Base-by-base conservation (phyloP, 1,284 basidiomycete genomes). In the Trametes sp. region DNA sequence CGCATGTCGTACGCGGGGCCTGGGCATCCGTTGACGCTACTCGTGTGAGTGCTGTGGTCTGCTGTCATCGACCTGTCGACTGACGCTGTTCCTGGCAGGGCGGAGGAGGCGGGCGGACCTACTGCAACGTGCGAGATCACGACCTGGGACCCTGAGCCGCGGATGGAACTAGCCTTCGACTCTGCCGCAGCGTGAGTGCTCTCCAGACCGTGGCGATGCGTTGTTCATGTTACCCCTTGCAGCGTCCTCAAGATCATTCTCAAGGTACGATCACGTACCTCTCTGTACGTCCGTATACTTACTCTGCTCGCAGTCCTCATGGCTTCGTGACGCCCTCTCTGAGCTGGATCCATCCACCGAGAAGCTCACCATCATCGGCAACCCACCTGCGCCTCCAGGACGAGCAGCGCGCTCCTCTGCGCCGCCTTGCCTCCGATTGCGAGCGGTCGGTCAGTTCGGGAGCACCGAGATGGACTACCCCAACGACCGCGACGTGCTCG, bases 381-480 rank as follows among this genome's bases (percentile, higher is more conserved):
- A 88, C 64, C 91, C 93, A 5, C 80, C 83, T 10, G 75, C 80
- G 68, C 59, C 70, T 59, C 44, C 62, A 46, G 64, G 69, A 61
- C 51, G 74, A 61, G 61, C 70, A 29, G 70, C 75, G 16, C 78
- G 72, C 63, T 60, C 72, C 10, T 49, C 74, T 31, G 66, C 77
- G 29, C 84, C 81, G 72, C 89, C 88, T 21, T 82, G 89, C 69
- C 85, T 96, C 54, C 84, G 91, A 21, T 88, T 97, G 51, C 87
- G 89, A 62, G 93, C 92, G 0, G 83, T 82, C 9, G 94, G 94
- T 1, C 86, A 87, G 46, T 92, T 93, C 73, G 95, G 94, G 7
- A 92, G 85, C 61, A 92, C 91, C 1, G 92, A 96, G 93, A 92
- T 97, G 87, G 95, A 98, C 75, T 97, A 96, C 68, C 93, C 94